These are phyloP conservation scores for Bipolaris victoriae DNA, from an alignment of 2,329 filamentous ascomycete genomes.

Conservation along the genomic window DNA sequence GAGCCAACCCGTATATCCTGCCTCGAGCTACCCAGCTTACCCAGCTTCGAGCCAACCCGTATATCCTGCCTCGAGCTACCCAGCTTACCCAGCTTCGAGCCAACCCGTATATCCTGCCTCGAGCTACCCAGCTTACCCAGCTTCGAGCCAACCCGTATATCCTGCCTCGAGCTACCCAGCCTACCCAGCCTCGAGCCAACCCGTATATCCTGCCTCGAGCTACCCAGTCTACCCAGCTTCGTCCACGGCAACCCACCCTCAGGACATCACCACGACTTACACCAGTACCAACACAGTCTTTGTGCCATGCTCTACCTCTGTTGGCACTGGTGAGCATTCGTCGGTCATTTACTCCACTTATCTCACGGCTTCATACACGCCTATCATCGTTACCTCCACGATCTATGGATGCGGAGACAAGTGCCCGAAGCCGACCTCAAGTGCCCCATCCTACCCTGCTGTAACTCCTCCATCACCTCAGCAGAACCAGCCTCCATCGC, in stretches of 20 bases:
- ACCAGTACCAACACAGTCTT: constrained; percentile 45
- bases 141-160: no score
- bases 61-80: no score
- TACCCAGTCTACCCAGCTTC: constrained; percentile 9
- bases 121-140: no score
- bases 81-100: no score
- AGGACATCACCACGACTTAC: constrained; percentile 26
- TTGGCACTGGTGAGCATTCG: constrained; percentile 37
- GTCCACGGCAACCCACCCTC: constrained; percentile 14
- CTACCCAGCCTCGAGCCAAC: constrained; percentile 23
- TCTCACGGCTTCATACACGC: constrained; percentile 45
- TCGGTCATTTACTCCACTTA: constrained; percentile 48
- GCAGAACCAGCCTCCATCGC: neutral
- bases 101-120: no score
- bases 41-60: no score
- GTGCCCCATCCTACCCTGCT: constrained; percentile 1
- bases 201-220: constrained; percentile 1
- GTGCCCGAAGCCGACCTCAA: constrained; percentile 19
- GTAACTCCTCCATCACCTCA: neutral
- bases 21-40: no score
- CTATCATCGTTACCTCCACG: constrained; percentile 38
- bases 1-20: neutral
- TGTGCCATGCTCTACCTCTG: constrained; percentile 47
- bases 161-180: no score
- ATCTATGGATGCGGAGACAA: constrained; percentile 31